phyloP scores from a whole-genome alignment of 2,329 filamentous ascomycete genomes.

The Colletotrichum coccodes region DNA sequence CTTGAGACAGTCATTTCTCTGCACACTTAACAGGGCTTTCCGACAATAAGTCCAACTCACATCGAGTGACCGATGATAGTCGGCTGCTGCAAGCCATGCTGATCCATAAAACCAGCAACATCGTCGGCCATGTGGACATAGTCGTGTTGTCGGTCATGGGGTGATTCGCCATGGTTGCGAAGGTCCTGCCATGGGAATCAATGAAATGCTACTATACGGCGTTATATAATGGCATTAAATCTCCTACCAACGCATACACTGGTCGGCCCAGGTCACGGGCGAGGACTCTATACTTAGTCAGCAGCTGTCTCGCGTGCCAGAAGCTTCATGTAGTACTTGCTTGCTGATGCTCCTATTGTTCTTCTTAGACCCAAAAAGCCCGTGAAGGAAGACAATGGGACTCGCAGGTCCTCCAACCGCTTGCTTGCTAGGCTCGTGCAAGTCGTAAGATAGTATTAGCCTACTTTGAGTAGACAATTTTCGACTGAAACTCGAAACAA shows the following conservation, averaged over 20 bases:
- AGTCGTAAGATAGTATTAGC: slow-evolving; percentile 63
- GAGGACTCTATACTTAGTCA: slow-evolving; percentile 68
- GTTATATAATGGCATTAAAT: not conserved
- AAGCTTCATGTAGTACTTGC: slow-evolving; percentile 62
- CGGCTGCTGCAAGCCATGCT: slow-evolving; percentile 75
- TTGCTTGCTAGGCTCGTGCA: slow-evolving; percentile 67
- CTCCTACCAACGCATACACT: slow-evolving; percentile 81
- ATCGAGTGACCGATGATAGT: slow-evolving; percentile 95
- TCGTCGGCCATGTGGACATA: slow-evolving; percentile 87
- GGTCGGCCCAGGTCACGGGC: slow-evolving; percentile 83
- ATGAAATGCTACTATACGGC: slow-evolving; percentile 27
- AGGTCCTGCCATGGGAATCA: slow-evolving; percentile 70
- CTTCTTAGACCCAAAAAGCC: slow-evolving; percentile 93
- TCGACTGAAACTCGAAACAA: not conserved
- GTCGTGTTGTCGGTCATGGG: slow-evolving; percentile 80
- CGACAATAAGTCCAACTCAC: slow-evolving; percentile 54
- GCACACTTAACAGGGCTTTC: not conserved
- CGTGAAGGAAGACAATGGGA: slow-evolving; percentile 90
- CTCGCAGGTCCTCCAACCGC: slow-evolving; percentile 50
- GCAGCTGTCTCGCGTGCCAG: not conserved
- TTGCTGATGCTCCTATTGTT: slow-evolving; percentile 96
- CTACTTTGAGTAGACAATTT: not conserved
- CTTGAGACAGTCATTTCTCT: slow-evolving; percentile 46
- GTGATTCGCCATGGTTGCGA: slow-evolving; percentile 92
- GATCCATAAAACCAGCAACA: slow-evolving; percentile 79